A percentile compares a stretch with the other conserved stretches of the same genome.
phyloP scores from a whole-genome alignment of 2,329 filamentous ascomycete species.

The Hymenoscyphus salicellus region DNA sequence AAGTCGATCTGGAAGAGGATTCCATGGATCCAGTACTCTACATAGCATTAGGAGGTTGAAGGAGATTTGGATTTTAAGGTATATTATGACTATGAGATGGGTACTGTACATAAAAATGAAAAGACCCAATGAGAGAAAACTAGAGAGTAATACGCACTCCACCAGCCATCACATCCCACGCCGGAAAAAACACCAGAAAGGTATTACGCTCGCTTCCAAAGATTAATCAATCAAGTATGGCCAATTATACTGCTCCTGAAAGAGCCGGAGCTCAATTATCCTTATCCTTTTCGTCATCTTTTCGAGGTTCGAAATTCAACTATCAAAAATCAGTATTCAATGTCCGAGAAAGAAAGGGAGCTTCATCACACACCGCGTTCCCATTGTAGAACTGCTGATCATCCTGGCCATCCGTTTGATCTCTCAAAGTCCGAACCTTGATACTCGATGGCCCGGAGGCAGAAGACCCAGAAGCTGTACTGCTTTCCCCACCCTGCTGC shows the following conservation, averaged over 20 bases:
- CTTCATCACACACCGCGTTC: conserved; percentile 63
- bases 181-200: not conserved
- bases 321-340: conserved; percentile 16
- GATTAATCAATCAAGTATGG: not conserved
- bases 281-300: conserved; percentile 29
- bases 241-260: not conserved
- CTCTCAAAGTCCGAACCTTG: conserved; percentile 52
- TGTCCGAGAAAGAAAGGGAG: not conserved
- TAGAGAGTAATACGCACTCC: not conserved
- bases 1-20: too few relatives aligned
- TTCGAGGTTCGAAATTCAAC: conserved; percentile 35
- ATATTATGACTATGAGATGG: not conserved
- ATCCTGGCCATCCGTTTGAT: conserved; percentile 51
- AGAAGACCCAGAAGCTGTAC: not conserved
- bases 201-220: not conserved
- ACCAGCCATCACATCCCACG: not conserved
- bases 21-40: too few relatives aligned
- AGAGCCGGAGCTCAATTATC: conserved; percentile 12
- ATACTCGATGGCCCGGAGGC: conserved; percentile 30
- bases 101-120: not conserved
- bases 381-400: conserved; percentile 83
- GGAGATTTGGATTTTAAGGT: not conserved
- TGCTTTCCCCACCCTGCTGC: not conserved
- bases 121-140: not conserved
- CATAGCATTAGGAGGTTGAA: too few relatives aligned